Base-by-base conservation (phyloP, 768 basidiomycete species). In the Russula lepida region DNA sequence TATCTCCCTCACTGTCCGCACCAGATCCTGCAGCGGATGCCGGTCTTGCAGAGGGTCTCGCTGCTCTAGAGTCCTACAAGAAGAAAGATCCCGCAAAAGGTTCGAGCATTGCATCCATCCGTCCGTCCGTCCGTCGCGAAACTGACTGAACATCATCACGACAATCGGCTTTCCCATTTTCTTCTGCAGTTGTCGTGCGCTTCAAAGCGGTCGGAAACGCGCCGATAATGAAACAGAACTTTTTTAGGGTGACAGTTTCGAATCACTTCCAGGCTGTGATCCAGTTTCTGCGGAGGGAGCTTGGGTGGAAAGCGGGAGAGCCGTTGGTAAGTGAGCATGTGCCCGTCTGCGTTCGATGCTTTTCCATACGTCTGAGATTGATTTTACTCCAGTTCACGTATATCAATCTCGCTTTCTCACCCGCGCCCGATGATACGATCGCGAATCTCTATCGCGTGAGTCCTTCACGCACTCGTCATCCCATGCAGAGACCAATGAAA, bases 131-230 rank as follows among this genome's bases (percentile, higher is more conserved):
- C n/a, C n/a, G 43, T n/a, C 43, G 43, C 43, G 43, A 43, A 11
- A 9, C 21, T 21, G 43, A 23, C 6, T 17, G n/a, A 35, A 35
- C 21, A n/a, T n/a, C n/a, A n/a, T 23, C 48, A 6, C 30, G 35
- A 13, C 48, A 33, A 52, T 28, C 7, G 21, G 3, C 17, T 6
- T 6, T 1, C 23, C 28, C 13, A 6, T 6, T 41, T 3, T 8
- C 17, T 6, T 41, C 32, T 37, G 27, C 71, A 98, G 95, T 98
- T 54, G 86, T 98, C 64, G 92, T 99, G 11, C 86, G 94, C 47
- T 99, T 99, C 83, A 95, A 95, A 72, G 94, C 95, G 2, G 90
- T 97, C 11, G 95, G 95, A 49, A 95, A 95, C 68, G 95, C 95
- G 1, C 95, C 95, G 0, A 94, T 99, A 69, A 97, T 99, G 95